phyloP scores from a whole-genome alignment of 306 rosid genomes.

The Benincasa hispida region DNA sequence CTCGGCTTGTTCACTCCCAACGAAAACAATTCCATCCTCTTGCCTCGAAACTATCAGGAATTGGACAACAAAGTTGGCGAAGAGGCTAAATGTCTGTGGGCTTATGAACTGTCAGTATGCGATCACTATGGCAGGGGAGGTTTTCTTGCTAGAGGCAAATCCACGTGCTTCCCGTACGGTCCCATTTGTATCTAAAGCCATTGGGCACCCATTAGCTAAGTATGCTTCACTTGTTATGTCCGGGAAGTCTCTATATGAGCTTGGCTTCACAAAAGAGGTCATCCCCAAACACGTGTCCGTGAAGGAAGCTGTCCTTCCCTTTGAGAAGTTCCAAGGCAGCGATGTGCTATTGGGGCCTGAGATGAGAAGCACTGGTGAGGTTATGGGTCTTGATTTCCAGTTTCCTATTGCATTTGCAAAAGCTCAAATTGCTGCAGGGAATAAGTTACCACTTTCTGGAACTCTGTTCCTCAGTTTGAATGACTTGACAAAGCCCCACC shows the following conservation, averaged over 20 bases:
- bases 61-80: conserved; percentile 83
- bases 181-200: conserved; percentile 94
- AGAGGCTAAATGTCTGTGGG: conserved; percentile 68
- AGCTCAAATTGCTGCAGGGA: conserved; percentile 94
- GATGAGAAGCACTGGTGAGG: conserved; percentile 99
- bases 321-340: conserved; percentile 85
- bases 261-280: conserved; percentile 68
- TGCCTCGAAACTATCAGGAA: conserved; percentile 67
- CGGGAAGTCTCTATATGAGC: conserved; percentile 73
- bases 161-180: conserved; percentile 93
- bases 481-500: conserved; percentile 78
- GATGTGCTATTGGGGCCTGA: conserved; percentile 90
- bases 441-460: conserved; percentile 72
- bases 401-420: conserved; percentile 86
- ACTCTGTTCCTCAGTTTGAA: conserved; percentile 81
- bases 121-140: conserved; percentile 58
- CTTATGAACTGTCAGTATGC: conserved; percentile 99
- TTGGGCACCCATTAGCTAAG: conserved; percentile 93
- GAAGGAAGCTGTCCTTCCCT: conserved; percentile 98
- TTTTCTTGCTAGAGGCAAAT: conserved; percentile 88
- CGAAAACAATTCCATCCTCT: conserved; percentile 60
- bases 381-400: conserved; percentile 77
- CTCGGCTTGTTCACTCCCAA: conserved; percentile 88
- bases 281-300: conserved; percentile 78
- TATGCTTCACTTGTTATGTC: conserved; percentile 97